These are phyloP conservation scores for Leccinum sublutescens DNA, from an alignment of 768 basidiomycete genomes.

Conservation along the genomic window DNA sequence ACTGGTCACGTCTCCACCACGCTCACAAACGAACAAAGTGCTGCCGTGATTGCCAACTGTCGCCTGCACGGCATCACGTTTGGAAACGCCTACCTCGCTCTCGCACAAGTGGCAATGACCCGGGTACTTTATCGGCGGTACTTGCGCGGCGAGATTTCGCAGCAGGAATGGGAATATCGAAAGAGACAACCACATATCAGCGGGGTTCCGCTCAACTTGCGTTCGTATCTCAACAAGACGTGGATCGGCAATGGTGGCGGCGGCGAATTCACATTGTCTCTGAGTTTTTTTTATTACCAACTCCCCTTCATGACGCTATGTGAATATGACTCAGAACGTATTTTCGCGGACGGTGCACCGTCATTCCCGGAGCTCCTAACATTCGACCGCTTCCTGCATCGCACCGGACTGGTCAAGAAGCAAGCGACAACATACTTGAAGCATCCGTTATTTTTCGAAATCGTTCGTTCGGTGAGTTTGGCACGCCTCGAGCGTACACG, in stretches of 20 bases:
- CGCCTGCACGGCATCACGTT: constrained; percentile 46
- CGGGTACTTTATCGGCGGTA: constrained; percentile 50
- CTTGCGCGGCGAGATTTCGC: constrained; percentile 46
- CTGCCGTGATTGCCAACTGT: constrained; percentile 38
- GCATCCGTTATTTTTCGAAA: constrained; percentile 49
- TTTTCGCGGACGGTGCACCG: constrained; percentile 33
- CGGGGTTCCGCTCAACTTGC: constrained; percentile 49
- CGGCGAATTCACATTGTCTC: constrained; percentile 40
- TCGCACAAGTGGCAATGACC: constrained; percentile 52
- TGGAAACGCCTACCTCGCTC: constrained; percentile 47
- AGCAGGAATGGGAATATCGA: constrained; percentile 54
- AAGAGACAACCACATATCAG: constrained; percentile 48
- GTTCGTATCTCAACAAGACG: constrained; percentile 45
- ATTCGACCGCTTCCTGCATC: constrained; percentile 43
- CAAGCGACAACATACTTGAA: constrained; percentile 33
- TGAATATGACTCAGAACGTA: background rate
- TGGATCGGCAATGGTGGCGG: constrained; percentile 48
- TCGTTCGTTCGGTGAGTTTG: constrained; percentile 23
- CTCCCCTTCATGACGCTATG: constrained; percentile 50
- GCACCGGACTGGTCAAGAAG: constrained; percentile 37
- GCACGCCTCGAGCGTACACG: constrained; percentile 5
- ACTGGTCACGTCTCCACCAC: constrained; percentile 24
- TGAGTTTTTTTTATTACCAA: constrained; percentile 43
- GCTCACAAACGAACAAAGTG: constrained; percentile 34
- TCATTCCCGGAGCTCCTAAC: constrained; percentile 42